Base-by-base conservation (phyloP, 192 early-diverging fungal genomes). In the Fimicolochytrium jonesii region DNA sequence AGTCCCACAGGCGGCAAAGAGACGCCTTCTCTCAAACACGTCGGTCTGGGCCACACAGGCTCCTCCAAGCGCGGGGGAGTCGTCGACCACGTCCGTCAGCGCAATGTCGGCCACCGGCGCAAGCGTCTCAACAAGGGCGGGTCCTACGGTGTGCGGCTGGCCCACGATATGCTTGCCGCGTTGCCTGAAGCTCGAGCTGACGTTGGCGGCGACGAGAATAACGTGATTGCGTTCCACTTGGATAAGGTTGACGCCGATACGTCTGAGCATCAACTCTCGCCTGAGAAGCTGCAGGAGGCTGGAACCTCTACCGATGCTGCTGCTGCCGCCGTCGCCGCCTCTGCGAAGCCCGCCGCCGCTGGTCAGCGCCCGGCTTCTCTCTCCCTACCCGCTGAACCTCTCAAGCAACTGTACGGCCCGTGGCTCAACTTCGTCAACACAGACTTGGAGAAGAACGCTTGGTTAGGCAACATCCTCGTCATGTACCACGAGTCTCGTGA, bases 151-250 rank as follows among this genome's bases (percentile, higher is more conserved):
- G 56, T 59, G 29, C 56, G 44, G 28, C 1, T 34, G 23, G 11
- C 17, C 23, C 56, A 59, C 35, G 56, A 44, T n/a, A 59, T 59
- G 56, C 17, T 59, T 15, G 56, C 56, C 10, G 35, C 39, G 11
- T 17, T 59, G 20, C 39, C 18, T 5, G 56, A 59, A 46, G 56
- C 42, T 17, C 20, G 25, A 5, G 18, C 18, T 35, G 39, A 59
- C 11, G 56, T 59, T 22, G 56, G 56, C 11, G 56, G 56, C 2
- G 18, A 20, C 10, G 41, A 20, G n/a, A 44, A 59, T 45, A 1
- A 11, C 17, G 56, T 46, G 41, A 45, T 59, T 3, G 56, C 56
- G 17, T 59, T 25, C 22, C 2, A 44, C 0, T 1, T 45, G 36
- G 39, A 44, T 3, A 15, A 23, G n/a, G 15, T n/a, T 9, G 23